Evolutionary conservation across 768 basidiomycete genomes (phyloP).

Genomic region (Epithele typhae): DNA sequence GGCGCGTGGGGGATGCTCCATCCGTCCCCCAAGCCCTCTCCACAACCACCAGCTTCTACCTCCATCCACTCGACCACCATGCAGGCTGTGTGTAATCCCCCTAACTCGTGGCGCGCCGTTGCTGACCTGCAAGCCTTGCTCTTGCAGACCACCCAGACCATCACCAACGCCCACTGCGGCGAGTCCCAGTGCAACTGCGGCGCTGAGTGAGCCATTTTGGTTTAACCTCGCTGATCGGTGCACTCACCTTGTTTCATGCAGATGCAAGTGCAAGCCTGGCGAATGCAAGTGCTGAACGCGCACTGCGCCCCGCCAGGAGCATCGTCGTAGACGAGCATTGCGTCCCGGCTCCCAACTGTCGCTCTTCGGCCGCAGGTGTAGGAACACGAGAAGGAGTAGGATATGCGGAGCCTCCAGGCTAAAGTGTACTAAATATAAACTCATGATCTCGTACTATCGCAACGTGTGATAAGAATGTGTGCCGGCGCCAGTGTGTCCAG

Average conservation of each 20-base stretch:
- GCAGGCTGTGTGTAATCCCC: slow-evolving; percentile 13
- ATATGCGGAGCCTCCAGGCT: too few species aligned
- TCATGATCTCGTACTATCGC: too few species aligned
- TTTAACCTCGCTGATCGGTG: neutral
- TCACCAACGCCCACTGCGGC: slow-evolving; percentile 48
- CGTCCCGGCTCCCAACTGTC: too few species aligned
- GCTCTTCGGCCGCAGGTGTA: too few species aligned
- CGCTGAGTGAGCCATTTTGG: slow-evolving; percentile 31
- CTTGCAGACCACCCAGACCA: slow-evolving; percentile 21
- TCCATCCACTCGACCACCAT: slow-evolving; percentile 8
- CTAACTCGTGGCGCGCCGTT: neutral
- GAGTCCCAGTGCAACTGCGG: slow-evolving; percentile 48
- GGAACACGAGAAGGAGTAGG: too few species aligned
- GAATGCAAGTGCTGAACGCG: slow-evolving; percentile 59
- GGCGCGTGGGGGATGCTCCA: neutral
- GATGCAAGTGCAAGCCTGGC: slow-evolving; percentile 57
- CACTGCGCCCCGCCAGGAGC: too few species aligned
- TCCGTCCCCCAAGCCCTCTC: slow-evolving; percentile 1
- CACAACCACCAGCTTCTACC: slow-evolving; percentile 6
- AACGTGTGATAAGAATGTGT: too few species aligned
- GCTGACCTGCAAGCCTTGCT: neutral
- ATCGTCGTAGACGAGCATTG: too few species aligned
- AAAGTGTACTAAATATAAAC: too few species aligned
- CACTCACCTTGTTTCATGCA: slow-evolving; percentile 18
- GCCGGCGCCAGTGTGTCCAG: too few species aligned